A percentile compares a stretch with the other conserved stretches of the same genome.
Conservation (phyloP, 768 basidiomycete genomes). For the Guyanaporus albipodus region DNA sequence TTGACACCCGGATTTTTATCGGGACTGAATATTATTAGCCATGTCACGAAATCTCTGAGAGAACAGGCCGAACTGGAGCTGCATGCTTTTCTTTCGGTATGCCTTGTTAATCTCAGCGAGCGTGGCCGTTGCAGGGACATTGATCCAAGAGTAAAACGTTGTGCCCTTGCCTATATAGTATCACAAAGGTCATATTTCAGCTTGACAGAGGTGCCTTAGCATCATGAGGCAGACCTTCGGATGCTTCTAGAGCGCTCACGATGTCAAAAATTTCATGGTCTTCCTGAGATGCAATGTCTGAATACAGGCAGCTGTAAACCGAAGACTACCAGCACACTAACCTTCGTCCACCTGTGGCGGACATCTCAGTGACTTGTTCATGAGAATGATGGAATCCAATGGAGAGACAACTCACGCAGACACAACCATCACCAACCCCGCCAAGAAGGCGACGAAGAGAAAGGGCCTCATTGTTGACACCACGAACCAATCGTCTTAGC, state of each 20-base stretch:
- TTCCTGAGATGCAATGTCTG: slow-evolving; percentile 47
- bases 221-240: slow-evolving; percentile 57
- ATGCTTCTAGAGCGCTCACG: slow-evolving; percentile 70
- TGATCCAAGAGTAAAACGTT: slow-evolving; percentile 95
- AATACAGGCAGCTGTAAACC: slow-evolving; percentile 6
- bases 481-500: background rate
- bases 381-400: background rate
- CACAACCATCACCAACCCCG: slow-evolving; percentile 48
- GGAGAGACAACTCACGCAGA: slow-evolving; percentile 50
- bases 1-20: slow-evolving; percentile 92
- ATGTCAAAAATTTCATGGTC: slow-evolving; percentile 97
- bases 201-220: background rate
- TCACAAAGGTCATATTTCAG: slow-evolving; percentile 1
- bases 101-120: slow-evolving; percentile 80
- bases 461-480: slow-evolving; percentile 48
- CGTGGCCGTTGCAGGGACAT: slow-evolving; percentile 69
- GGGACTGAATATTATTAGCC: slow-evolving; percentile 51
- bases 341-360: slow-evolving; percentile 66
- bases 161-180: slow-evolving; percentile 67
- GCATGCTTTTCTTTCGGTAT: slow-evolving; percentile 87
- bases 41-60: background rate
- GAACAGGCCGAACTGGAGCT: slow-evolving; percentile 70
- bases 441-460: slow-evolving; percentile 45
- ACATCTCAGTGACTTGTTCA: slow-evolving; percentile 5
- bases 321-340: slow-evolving; percentile 23